A percentile compares a stretch with the other conserved stretches of the same genome.
phyloP scores from a whole-genome alignment of 106 monocot genomes.

The Cymbidium sinense region DNA sequence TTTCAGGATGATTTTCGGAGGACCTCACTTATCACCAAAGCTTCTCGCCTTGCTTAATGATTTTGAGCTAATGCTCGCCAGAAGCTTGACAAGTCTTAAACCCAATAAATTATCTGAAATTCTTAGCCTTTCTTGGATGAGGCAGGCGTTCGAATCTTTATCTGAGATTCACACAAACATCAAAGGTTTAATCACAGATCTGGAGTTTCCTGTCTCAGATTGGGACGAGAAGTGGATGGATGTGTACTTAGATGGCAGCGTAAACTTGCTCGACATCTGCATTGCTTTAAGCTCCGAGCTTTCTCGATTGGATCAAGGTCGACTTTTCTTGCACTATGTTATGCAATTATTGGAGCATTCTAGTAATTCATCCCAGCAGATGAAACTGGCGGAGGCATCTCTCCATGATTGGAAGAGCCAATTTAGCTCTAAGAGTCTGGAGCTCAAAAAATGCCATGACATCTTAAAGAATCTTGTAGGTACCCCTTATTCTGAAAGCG shows the following conservation, averaged over 20 bases:
- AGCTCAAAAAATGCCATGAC: slow-evolving; percentile 32
- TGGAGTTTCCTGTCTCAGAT: slow-evolving; percentile 67
- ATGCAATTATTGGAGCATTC: slow-evolving; percentile 34
- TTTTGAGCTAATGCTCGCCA: slow-evolving; percentile 56
- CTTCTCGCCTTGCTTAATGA: slow-evolving; percentile 22
- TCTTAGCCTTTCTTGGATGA: slow-evolving; percentile 70
- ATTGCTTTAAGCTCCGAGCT: slow-evolving; percentile 66
- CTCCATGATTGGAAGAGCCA: slow-evolving; percentile 49
- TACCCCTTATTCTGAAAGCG: slow-evolving; percentile 33
- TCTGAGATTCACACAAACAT: slow-evolving; percentile 47
- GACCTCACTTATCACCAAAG: slow-evolving; percentile 35
- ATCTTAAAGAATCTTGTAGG: slow-evolving; percentile 29
- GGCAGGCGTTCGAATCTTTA: slow-evolving; percentile 34
- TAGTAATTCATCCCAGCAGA: slow-evolving; percentile 22
- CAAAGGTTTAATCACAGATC: slow-evolving; percentile 53
- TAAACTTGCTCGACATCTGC: slow-evolving; percentile 86
- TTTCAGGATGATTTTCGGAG: slow-evolving; percentile 31
- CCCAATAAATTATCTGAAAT: slow-evolving; percentile 37
- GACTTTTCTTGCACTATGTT: slow-evolving; percentile 48
- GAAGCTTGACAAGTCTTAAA: slow-evolving; percentile 46
- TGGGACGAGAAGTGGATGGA: slow-evolving; percentile 91
- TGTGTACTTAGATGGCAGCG: slow-evolving; percentile 63
- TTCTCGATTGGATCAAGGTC: slow-evolving; percentile 50
- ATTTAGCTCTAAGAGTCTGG: slow-evolving; percentile 24
- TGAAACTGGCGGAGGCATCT: slow-evolving; percentile 24